Percentiles rank a stretch among this genome's conserved stretches.
Conservation (phyloP, 805 yeast genomes). For the Candida broadrunensis region DNA sequence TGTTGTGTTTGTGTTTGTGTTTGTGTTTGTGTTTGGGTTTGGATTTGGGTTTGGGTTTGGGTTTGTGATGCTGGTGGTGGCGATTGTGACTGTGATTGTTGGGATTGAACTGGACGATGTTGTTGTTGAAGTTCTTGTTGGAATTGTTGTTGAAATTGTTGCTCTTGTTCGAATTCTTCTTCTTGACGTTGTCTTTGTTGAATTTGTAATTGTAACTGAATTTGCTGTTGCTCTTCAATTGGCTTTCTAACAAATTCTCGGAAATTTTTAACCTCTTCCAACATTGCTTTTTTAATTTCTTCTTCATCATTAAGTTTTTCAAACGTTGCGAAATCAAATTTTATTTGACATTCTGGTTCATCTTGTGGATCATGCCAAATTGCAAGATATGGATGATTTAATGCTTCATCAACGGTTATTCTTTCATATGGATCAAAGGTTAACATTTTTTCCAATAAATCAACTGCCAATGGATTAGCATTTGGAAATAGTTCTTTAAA, state of each 20-base stretch:
- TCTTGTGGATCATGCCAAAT: conserved; percentile 96
- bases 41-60: conserved; percentile 1
- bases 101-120: conserved; percentile 16
- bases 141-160: conserved; percentile 7
- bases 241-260: conserved; percentile 82
- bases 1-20: conserved; percentile 3
- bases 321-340: conserved; percentile 79
- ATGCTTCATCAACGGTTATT: conserved; percentile 87
- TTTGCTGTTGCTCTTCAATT: conserved; percentile 49
- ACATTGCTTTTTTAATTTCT: conserved; percentile 69
- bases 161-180: conserved; percentile 15
- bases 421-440: conserved; percentile 88
- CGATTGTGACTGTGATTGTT: conserved; percentile 8
- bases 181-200: conserved; percentile 25
- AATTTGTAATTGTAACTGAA: conserved; percentile 32
- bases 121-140: conserved; percentile 12
- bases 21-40: conserved; percentile 9
- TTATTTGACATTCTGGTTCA: conserved; percentile 77
- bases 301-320: conserved; percentile 81
- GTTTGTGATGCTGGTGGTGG: too few relatives aligned
- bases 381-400: conserved; percentile 83
- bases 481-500: conserved; percentile 69
- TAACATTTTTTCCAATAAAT: conserved; percentile 74
- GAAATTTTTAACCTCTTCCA: conserved; percentile 75
- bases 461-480: conserved; percentile 86